Evolutionary conservation across 176 grass and related monocot genomes (phyloP), one percentile per base, ranked within the genome.

Genomic region (Triticum turgidum): DNA sequence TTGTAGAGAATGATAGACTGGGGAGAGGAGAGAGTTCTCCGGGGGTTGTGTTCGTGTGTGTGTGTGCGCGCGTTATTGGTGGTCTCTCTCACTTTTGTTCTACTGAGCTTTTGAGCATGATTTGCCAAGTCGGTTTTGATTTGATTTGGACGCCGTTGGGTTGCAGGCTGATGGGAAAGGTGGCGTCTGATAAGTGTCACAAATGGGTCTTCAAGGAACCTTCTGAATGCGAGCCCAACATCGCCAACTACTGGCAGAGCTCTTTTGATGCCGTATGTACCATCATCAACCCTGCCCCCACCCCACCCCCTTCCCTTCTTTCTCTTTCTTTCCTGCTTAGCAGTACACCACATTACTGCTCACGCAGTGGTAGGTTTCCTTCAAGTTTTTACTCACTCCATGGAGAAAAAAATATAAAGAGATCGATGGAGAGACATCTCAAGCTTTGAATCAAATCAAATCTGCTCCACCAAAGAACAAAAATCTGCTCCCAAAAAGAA

Each of bases 181-280:
- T 99, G 80, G 97, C 97, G 25, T 99, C 97, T 87, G 97, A 99
- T 97, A 99, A 99, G 39, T 99, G 97, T 90, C 97, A 99, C 97
- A 99, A 99, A 92, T 99, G 97, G 97, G 97, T 99, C 73, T 99
- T 99, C 90, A 99, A 99, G 83, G 97, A 99, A 94, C 97, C 97
- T 94, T 99, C 97, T 88, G 97, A 99, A 86, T 93, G 94, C 90
- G 97, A 99, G 92, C 90, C 97, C 87, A 99, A 97, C 94, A 92
- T 97, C 88, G 89, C 94, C 87, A 99, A 94, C 92, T 97, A 99
- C 97, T 99, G 97, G 97, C 97, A 99, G 97, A 99, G 97, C 85
- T 99, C 97, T 83, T 99, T 99, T 79, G 97, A 99, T 84, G 97
- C 97, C 84, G 97, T 99, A 97, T 89, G 91, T 96, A 80, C 89